Conservation (phyloP, 441 rosid genomes). For the Pelargonium cotyledonis region DNA sequence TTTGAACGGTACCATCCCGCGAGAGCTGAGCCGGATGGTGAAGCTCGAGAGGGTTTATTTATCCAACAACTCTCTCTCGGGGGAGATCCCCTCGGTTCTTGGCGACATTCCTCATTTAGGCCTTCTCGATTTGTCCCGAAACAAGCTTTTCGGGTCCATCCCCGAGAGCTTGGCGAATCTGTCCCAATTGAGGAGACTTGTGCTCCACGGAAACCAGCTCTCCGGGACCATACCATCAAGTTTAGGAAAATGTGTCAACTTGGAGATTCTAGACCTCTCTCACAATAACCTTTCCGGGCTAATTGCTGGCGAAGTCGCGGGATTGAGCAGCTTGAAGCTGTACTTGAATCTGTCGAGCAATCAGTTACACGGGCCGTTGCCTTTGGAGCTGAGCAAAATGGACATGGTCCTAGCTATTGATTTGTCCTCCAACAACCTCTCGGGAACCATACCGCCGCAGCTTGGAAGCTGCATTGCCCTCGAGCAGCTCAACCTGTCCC, state of each 20-base stretch:
- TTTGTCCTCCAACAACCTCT: constrained; percentile 32
- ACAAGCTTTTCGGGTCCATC: constrained; percentile 26
- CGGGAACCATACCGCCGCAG: constrained; percentile 28
- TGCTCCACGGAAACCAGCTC: constrained; percentile 48
- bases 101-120: constrained; percentile 21
- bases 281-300: constrained; percentile 30
- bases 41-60: constrained; percentile 25
- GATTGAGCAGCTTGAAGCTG: constrained; percentile 26
- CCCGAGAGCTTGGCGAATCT: constrained; percentile 29
- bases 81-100: constrained; percentile 25
- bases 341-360: constrained; percentile 33
- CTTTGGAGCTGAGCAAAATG: constrained; percentile 34
- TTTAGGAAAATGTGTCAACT: constrained; percentile 28
- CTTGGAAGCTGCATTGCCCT: constrained; percentile 31
- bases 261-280: constrained; percentile 31
- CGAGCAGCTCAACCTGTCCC: constrained; percentile 22
- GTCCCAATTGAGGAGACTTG: constrained; percentile 20
- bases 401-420: constrained; percentile 34
- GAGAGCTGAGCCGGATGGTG: constrained; percentile 16
- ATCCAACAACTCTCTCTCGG: constrained; percentile 26
- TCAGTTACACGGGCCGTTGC: constrained; percentile 30
- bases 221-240: constrained; percentile 41
- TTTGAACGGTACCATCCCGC: constrained; percentile 24
- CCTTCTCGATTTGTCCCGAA: constrained; percentile 30
- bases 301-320: constrained; percentile 25